phyloP scores from a whole-genome alignment of 2,329 filamentous ascomycete species.

The Ambrosiella beaveri region DNA sequence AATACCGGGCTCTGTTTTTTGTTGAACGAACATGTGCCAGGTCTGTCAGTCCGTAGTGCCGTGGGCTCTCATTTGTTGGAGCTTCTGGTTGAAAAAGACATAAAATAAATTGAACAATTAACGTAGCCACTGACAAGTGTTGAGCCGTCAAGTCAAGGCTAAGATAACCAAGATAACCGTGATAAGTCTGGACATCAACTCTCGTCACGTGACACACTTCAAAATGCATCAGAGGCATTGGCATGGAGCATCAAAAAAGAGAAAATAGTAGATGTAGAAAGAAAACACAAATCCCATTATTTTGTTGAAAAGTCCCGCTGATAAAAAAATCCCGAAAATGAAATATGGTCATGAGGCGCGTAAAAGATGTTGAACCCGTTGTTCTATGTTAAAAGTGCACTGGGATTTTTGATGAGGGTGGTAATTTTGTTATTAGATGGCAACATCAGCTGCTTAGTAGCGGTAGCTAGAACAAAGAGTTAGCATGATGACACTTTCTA shows the following conservation, averaged over 20 bases:
- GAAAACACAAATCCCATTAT: slow-evolving; percentile 11
- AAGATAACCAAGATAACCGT: neutral
- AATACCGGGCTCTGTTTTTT: neutral
- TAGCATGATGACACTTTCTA: neutral
- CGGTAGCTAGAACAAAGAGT: slow-evolving; percentile 23
- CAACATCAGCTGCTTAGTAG: slow-evolving; percentile 22
- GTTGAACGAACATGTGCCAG: slow-evolving; percentile 3
- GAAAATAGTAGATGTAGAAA: slow-evolving; percentile 13
- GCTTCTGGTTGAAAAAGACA: slow-evolving; percentile 6
- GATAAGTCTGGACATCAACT: neutral
- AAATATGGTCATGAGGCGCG: slow-evolving; percentile 13
- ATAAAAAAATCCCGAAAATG: slow-evolving; percentile 13
- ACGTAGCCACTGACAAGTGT: neutral
- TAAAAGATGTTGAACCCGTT: slow-evolving; percentile 9
- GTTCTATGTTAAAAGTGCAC: slow-evolving; percentile 13
- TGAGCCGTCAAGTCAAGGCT: neutral
- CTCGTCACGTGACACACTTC: neutral
- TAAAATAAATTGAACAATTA: slow-evolving; percentile 4
- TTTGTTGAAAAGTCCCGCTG: slow-evolving; percentile 14
- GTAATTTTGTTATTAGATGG: slow-evolving; percentile 16
- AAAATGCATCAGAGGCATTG: slow-evolving; percentile 11
- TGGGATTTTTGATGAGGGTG: slow-evolving; percentile 13
- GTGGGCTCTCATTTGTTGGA: slow-evolving; percentile 6
- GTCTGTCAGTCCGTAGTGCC: slow-evolving; percentile 2
- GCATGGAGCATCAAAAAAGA: slow-evolving; percentile 13